Conservation (phyloP, 2,329 filamentous ascomycete species). For the Akanthomyces muscarius region DNA sequence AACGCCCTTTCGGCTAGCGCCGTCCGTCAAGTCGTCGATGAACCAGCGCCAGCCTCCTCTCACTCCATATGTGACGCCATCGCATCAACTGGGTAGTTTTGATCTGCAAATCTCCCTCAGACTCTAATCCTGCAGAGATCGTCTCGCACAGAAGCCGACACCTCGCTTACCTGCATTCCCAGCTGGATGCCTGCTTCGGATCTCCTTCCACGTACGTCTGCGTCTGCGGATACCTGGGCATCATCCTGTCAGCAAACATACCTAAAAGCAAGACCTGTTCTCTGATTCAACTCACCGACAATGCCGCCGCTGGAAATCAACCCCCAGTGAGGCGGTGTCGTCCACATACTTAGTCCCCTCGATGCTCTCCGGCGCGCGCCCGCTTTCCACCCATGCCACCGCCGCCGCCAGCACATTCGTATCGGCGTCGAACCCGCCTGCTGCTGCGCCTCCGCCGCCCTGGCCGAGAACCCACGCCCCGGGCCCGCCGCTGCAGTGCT, state of each 20-base stretch:
- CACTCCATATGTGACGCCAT: too few relatives aligned
- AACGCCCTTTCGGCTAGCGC: neutral
- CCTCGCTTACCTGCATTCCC: neutral
- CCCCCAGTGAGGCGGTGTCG: neutral
- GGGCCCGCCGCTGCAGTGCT: conserved; percentile 45
- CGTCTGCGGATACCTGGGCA: conserved; percentile 1
- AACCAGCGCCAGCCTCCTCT: too few relatives aligned
- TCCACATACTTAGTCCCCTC: conserved; percentile 10
- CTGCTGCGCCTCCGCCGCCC: conserved; percentile 14
- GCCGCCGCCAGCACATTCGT: conserved; percentile 42
- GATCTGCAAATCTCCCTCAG: too few relatives aligned
- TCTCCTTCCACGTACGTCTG: conserved; percentile 1
- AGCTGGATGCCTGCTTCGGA: neutral
- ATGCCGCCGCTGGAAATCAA: conserved; percentile 8
- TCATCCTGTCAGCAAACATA: neutral
- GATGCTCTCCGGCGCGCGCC: conserved; percentile 35
- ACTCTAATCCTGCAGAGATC: too few relatives aligned
- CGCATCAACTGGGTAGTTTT: neutral
- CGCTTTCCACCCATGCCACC: conserved; percentile 44
- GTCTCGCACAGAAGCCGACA: too few relatives aligned
- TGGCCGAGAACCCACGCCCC: conserved; percentile 35
- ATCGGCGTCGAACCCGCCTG: conserved; percentile 28
- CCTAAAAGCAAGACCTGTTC: neutral
- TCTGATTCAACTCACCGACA: conserved; percentile 2
- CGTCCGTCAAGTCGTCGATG: neutral